phyloP scores from a whole-genome alignment of 495 filamentous ascomycete species.

The Annulohypoxylon maeteangense region DNA sequence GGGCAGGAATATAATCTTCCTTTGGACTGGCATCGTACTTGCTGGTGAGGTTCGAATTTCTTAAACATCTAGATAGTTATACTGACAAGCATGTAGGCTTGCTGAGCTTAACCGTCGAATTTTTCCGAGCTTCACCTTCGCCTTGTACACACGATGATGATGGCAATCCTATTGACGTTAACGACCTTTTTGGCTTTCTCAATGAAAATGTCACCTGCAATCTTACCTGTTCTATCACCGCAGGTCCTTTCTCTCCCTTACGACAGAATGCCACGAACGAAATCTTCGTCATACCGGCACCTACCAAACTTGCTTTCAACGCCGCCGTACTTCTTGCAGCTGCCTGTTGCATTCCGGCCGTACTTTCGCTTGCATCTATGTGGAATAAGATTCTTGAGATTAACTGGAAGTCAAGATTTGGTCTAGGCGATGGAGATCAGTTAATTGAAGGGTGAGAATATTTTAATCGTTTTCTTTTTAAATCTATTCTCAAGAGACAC shows the following conservation, averaged over 20 bases:
- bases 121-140: slow-evolving; percentile 59
- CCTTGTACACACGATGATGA: slow-evolving; percentile 54
- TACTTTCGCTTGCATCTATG: slow-evolving; percentile 66
- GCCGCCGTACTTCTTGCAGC: slow-evolving; percentile 66
- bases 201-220: slow-evolving; percentile 52
- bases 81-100: slow-evolving; percentile 54
- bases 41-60: slow-evolving; percentile 53
- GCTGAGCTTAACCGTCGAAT: slow-evolving; percentile 67
- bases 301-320: slow-evolving; percentile 60
- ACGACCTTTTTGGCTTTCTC: slow-evolving; percentile 48
- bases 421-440: slow-evolving; percentile 49
- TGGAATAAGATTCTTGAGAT: slow-evolving; percentile 69
- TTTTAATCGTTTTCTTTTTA: neutral
- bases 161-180: slow-evolving; percentile 49
- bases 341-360: slow-evolving; percentile 68
- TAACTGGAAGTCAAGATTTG: slow-evolving; percentile 61
- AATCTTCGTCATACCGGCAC: slow-evolving; percentile 66
- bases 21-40: slow-evolving; percentile 68
- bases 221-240: slow-evolving; percentile 53
- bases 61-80: neutral
- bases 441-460: slow-evolving; percentile 53
- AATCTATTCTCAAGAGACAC: neutral
- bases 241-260: slow-evolving; percentile 61
- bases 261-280: slow-evolving; percentile 60
- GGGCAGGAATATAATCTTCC: slow-evolving; percentile 68